Evolutionary conservation across 768 basidiomycete genomes (phyloP).

Genomic region (Psilocybe sp.): DNA sequence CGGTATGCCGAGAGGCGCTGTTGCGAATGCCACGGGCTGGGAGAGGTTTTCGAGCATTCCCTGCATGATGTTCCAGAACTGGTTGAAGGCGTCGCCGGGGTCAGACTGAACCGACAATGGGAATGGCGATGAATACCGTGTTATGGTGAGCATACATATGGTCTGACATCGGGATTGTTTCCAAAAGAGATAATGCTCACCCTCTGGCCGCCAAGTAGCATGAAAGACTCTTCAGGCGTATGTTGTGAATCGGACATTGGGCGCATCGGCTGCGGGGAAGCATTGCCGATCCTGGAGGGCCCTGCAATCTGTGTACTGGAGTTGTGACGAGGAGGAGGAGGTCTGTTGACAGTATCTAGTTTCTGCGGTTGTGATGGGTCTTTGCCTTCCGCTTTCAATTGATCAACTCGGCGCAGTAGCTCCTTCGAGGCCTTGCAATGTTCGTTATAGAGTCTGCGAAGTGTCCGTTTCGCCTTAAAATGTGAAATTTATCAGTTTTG

Average conservation of each 20-base stretch:
- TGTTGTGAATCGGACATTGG: conserved; percentile 54
- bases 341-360: conserved; percentile 24
- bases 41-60: conserved; percentile 85
- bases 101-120: conserved; percentile 50
- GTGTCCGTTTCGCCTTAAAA: conserved; percentile 72
- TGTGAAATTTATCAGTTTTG: conserved; percentile 2
- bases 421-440: conserved; percentile 72
- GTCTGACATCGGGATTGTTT: background rate
- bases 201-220: conserved; percentile 76
- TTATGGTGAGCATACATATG: no score
- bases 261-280: conserved; percentile 40
- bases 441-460: conserved; percentile 73
- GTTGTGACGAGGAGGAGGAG: conserved; percentile 25
- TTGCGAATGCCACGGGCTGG: conserved; percentile 81
- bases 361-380: conserved; percentile 76
- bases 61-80: conserved; percentile 88
- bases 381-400: conserved; percentile 72
- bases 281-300: conserved; percentile 39
- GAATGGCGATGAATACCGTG: background rate
- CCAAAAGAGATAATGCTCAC: conserved; percentile 39
- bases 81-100: conserved; percentile 82
- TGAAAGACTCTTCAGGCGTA: conserved; percentile 84
- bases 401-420: conserved; percentile 66
- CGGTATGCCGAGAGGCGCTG: conserved; percentile 61
- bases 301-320: conserved; percentile 24